Base-by-base conservation (phyloP, 257 asterid species). In the Salvia splendens region DNA sequence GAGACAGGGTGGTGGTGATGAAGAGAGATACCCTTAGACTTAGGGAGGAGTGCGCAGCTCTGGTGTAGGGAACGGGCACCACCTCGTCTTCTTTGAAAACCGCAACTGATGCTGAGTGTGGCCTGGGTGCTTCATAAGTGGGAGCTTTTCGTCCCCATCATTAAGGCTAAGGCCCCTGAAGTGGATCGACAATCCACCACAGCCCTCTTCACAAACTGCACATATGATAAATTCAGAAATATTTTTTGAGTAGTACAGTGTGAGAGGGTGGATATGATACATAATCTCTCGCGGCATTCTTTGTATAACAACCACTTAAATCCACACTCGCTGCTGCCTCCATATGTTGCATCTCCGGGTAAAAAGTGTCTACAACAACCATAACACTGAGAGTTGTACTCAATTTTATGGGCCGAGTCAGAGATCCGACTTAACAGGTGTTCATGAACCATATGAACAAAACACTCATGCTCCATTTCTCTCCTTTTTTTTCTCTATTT, bases 61-160 rank as follows among this genome's bases (percentile, higher is more conserved):
- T 61, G 38, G 36, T 61, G 66, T 17, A 61, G n/a, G n/a, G n/a
- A n/a, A n/a, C n/a, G n/a, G n/a, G 20, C 46, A 57, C 15, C 28
- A 57, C 14, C 24, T 57, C 12, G 12, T 5, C 3, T 17, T 35
- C 64, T 17, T 57, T 0, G n/a, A 46, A 12, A 11, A 46, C 6
- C 5, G 2, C 6, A 46, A 6, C 1, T 32, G 35, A 4, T 46
- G 51, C 0, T 46, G 16, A 11, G 51, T 15, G 16, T 46, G 51
- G 5, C 51, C 12, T 11, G 51, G 15, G 51, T 46, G 45, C 7
- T 40, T 40, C 45, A 40, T 40, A 1, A 4, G 4, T 5, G 45
- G 9, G 2, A 3, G 4, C 9, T 3, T 40, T 9, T 3, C 4
- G 8, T 5, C 4, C 32, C 3, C 12, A 2, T 32, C 35, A 32